Percentiles rank a stretch among this genome's conserved stretches.
Evolutionary conservation across 805 yeast species (phyloP).

Genomic region (Dipodascus geniculatus): DNA sequence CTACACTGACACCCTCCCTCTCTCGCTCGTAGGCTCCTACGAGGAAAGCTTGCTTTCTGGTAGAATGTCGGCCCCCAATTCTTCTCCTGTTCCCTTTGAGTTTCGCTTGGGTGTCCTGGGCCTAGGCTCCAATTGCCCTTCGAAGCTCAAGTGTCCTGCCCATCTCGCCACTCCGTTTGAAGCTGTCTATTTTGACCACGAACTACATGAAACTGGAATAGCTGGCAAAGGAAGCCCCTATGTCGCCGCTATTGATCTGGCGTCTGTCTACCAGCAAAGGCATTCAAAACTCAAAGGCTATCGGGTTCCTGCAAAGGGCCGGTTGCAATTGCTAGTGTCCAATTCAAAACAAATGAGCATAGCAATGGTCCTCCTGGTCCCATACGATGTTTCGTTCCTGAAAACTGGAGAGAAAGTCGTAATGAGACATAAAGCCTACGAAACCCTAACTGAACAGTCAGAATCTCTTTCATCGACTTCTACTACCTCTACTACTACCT

Average conservation of each 20-base stretch:
- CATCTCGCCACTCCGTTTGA: constrained; percentile 19
- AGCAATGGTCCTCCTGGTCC: constrained; percentile 21
- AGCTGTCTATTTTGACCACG: constrained; percentile 23
- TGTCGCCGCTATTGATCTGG: constrained; percentile 18
- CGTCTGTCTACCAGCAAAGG: constrained; percentile 2
- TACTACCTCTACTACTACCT: not conserved
- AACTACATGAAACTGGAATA: constrained; percentile 3
- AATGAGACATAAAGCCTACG: constrained; percentile 21
- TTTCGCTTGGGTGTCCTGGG: constrained; percentile 23
- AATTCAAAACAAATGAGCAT: constrained; percentile 23
- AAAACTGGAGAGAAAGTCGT: constrained; percentile 22
- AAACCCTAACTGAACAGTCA: constrained; percentile 4
- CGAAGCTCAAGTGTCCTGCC: constrained; percentile 16
- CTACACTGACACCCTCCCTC: constrained; percentile 9
- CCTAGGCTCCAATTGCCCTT: constrained; percentile 12
- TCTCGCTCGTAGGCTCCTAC: constrained; percentile 23
- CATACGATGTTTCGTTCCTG: constrained; percentile 23
- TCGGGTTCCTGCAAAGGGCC: constrained; percentile 24
- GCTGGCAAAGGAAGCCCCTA: constrained; percentile 18
- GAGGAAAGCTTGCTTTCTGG: constrained; percentile 24
- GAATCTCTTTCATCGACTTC: not conserved
- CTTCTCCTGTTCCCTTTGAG: constrained; percentile 16
- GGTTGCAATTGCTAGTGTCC: constrained; percentile 24
- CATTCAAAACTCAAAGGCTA: constrained; percentile 17
- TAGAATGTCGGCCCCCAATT: constrained; percentile 22